These are phyloP conservation scores for Pistacia vera DNA, from an alignment of 345 rosid species.

Conservation along the genomic window DNA sequence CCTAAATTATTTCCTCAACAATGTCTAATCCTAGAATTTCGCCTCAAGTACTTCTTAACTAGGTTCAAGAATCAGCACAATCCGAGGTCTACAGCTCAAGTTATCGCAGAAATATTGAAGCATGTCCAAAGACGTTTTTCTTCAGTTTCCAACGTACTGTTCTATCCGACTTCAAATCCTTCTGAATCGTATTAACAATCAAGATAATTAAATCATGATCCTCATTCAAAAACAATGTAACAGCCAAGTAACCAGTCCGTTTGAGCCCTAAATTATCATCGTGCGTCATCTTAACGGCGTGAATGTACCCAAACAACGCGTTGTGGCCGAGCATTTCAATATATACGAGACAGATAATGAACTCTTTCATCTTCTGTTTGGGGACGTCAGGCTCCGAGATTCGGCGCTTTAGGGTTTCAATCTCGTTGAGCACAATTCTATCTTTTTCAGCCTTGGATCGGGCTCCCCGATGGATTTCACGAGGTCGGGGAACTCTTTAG, in stretches of 20 bases:
- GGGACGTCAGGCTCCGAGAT: constrained; percentile 87
- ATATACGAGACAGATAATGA: constrained; percentile 79
- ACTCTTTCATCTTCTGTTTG: constrained; percentile 95
- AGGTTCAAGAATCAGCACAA: too few relatives aligned
- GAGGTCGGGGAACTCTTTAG: constrained; percentile 94
- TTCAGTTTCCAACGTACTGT: too few relatives aligned
- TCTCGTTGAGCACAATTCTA: constrained; percentile 88
- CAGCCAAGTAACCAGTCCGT: constrained; percentile 95
- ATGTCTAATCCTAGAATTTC: too few relatives aligned
- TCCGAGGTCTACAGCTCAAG: too few relatives aligned
- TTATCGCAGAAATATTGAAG: too few relatives aligned
- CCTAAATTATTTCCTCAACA: too few relatives aligned
- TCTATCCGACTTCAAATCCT: constrained; percentile 94
- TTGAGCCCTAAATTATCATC: constrained; percentile 77
- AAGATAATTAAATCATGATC: constrained; percentile 94
- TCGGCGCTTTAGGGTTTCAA: constrained; percentile 87
- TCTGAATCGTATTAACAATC: constrained; percentile 95
- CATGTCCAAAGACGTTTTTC: too few relatives aligned
- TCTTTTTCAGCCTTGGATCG: constrained; percentile 99
- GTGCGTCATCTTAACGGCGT: constrained; percentile 99
- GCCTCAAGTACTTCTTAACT: too few relatives aligned
- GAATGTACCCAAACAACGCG: constrained; percentile 96
- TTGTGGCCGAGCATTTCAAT: constrained; percentile 99
- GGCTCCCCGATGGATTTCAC: constrained; percentile 97
- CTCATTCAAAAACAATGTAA: constrained; percentile 87